A percentile compares a stretch with the other conserved stretches of the same genome.
These are phyloP conservation scores for Candida sojae DNA, from an alignment of 1,139 yeast species.

Conservation along the genomic window DNA sequence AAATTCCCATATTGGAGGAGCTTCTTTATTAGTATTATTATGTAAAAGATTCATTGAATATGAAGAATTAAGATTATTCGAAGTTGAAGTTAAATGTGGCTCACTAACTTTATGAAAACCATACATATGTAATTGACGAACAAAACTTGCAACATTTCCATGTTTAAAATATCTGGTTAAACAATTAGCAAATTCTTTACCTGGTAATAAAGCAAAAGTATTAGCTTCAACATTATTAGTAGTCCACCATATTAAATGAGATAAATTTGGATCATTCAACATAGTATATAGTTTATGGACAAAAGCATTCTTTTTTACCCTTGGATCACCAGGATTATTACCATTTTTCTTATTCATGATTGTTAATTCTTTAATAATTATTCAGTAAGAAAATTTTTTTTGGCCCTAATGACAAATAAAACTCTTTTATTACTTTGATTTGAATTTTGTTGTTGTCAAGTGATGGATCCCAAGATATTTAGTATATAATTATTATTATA, in stretches of 20 bases:
- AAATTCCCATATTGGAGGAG: constrained; percentile 73
- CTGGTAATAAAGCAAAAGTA: constrained; percentile 65
- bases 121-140: constrained; percentile 51
- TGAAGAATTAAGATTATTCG: neutral
- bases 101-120: constrained; percentile 58
- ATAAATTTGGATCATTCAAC: constrained; percentile 54
- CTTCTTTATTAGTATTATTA: constrained; percentile 22
- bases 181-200: constrained; percentile 47
- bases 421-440: no score
- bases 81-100: constrained; percentile 11
- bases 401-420: no score
- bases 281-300: constrained; percentile 63
- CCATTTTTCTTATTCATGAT: constrained; percentile 20
- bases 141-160: constrained; percentile 50
- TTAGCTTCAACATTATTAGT: constrained; percentile 54
- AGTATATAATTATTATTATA: no score
- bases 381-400: no score
- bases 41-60: constrained; percentile 6
- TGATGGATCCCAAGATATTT: no score
- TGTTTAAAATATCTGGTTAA: constrained; percentile 46
- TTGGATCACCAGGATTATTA: constrained; percentile 18
- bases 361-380: neutral
- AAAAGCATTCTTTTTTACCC: constrained; percentile 60
- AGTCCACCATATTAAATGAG: constrained; percentile 75
- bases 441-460: no score